Evolutionary conservation across 2,329 filamentous ascomycete genomes (phyloP).

Genomic region (Botrytis deweyae): DNA sequence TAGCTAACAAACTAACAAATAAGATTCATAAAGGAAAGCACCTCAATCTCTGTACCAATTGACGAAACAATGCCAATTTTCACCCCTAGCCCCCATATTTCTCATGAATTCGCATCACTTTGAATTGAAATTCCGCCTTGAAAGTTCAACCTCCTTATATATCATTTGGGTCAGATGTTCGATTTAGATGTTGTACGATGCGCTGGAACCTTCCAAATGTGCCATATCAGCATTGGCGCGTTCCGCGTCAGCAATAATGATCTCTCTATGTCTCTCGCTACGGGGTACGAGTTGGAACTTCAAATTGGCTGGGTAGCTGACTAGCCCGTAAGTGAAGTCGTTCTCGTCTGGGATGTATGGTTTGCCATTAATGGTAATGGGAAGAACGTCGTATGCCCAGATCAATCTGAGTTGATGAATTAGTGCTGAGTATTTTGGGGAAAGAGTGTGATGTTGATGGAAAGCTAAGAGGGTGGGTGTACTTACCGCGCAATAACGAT

Average conservation of each 20-base stretch:
- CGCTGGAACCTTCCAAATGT: background rate
- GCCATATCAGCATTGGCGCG: background rate
- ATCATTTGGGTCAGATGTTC: too few relatives aligned
- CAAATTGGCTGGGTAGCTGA: conserved; percentile 3
- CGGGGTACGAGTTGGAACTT: background rate
- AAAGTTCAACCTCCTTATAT: background rate
- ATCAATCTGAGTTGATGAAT: background rate
- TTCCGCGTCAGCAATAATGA: background rate
- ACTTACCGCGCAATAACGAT: conserved; percentile 4
- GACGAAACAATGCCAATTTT: background rate
- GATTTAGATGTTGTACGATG: background rate
- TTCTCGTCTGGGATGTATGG: background rate
- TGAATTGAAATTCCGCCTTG: background rate
- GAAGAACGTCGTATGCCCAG: background rate
- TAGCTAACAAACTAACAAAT: background rate
- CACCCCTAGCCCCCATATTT: background rate
- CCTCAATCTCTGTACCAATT: background rate
- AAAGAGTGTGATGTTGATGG: background rate
- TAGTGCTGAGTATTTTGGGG: background rate
- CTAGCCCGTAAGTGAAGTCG: background rate
- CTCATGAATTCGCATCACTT: background rate
- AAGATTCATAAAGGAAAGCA: too few relatives aligned
- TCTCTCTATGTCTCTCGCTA: background rate
- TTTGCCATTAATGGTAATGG: background rate
- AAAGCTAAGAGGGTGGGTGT: background rate